Conservation (phyloP, 2,329 filamentous ascomycete genomes). For the Hypoxylon sp. region DNA sequence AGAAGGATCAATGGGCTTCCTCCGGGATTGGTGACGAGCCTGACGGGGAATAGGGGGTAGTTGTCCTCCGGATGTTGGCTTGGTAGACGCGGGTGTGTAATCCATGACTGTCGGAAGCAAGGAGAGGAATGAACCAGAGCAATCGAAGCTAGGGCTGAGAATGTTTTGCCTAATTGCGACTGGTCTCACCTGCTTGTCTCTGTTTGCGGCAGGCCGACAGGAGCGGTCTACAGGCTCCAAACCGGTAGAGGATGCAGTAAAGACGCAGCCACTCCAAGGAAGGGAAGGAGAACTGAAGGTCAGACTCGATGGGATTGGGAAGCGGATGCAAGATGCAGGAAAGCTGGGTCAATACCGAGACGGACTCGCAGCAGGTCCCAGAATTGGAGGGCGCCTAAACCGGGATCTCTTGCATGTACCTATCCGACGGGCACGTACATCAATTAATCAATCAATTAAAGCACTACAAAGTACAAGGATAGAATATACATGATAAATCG, state of each 20-base stretch:
- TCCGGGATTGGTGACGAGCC: conserved; percentile 44
- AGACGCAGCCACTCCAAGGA: conserved; percentile 6
- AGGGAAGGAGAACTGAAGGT: conserved; percentile 22
- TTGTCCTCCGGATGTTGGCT: conserved; percentile 28
- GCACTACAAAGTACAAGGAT: background rate
- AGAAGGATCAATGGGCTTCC: conserved; percentile 45
- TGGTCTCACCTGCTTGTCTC: conserved; percentile 33
- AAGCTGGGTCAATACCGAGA: conserved; percentile 34
- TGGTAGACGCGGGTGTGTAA: conserved; percentile 29
- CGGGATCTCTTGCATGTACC: conserved; percentile 15
- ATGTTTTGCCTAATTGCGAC: conserved; percentile 37
- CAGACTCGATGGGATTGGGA: conserved; percentile 20
- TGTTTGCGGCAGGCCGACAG: conserved; percentile 27
- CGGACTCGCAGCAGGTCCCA: conserved; percentile 32
- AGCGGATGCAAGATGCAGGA: conserved; percentile 18
- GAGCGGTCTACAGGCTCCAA: conserved; percentile 16
- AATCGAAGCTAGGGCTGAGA: conserved; percentile 28
- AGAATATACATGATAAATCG: conserved; percentile 19
- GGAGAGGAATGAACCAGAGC: conserved; percentile 20
- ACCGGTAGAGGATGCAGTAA: background rate
- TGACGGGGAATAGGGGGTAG: conserved; percentile 45
- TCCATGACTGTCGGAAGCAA: conserved; percentile 37
- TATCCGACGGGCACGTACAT: conserved; percentile 16
- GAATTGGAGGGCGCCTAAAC: conserved; percentile 27
- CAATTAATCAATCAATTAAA: too few relatives aligned